These are phyloP conservation scores for Aspergillus caelatus DNA, from an alignment of 2,329 filamentous ascomycete species.

Conservation along the genomic window DNA sequence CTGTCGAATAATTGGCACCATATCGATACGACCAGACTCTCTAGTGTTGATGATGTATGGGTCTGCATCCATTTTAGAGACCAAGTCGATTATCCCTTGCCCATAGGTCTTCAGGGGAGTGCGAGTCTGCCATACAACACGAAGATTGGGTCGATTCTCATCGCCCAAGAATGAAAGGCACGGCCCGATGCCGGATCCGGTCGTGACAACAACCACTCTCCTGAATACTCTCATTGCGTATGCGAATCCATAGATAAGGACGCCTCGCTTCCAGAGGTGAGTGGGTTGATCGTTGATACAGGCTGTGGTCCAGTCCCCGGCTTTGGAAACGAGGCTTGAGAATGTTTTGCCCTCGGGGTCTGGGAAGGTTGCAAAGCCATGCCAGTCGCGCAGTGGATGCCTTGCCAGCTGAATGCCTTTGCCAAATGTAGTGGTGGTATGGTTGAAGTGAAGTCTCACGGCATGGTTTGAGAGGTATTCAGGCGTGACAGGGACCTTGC, in stretches of 20 bases:
- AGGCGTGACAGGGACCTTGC: constrained; percentile 66
- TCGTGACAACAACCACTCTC: constrained; percentile 68
- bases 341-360: constrained; percentile 61
- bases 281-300: constrained; percentile 65
- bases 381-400: constrained; percentile 69
- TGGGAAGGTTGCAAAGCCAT: constrained; percentile 75
- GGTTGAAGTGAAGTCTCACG: constrained; percentile 69
- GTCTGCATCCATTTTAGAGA: constrained; percentile 61
- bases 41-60: constrained; percentile 71
- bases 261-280: constrained; percentile 68
- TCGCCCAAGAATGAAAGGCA: constrained; percentile 64
- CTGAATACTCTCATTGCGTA: constrained; percentile 68
- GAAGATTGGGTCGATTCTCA: constrained; percentile 45
- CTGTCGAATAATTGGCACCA: constrained; percentile 59
- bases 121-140: constrained; percentile 71
- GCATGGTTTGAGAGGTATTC: constrained; percentile 73
- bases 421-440: constrained; percentile 61
- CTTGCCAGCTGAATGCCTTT: constrained; percentile 63
- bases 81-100: constrained; percentile 55
- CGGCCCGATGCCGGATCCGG: constrained; percentile 74
- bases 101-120: constrained; percentile 67
- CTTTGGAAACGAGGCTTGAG: constrained; percentile 71
- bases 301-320: constrained; percentile 72
- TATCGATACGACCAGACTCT: constrained; percentile 61
- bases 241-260: constrained; percentile 68